phyloP scores from a whole-genome alignment of 2,329 filamentous ascomycete genomes.

The Basipetospora sp. region DNA sequence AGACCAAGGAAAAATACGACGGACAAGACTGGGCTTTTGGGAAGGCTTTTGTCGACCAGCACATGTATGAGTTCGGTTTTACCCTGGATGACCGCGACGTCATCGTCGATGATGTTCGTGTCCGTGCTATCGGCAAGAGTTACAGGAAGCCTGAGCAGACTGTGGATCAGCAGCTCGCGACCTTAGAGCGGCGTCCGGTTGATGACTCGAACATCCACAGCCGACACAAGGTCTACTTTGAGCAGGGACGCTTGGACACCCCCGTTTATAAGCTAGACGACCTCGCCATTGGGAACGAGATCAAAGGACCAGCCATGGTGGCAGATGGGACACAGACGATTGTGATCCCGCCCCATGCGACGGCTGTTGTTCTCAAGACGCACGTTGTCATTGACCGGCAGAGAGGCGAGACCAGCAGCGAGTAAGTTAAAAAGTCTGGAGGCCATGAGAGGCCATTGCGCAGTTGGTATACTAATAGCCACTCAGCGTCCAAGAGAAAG shows the following conservation, averaged over 20 bases:
- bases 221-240: conserved; percentile 65
- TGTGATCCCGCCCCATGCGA: conserved; percentile 65
- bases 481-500: too few species aligned
- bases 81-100: conserved; percentile 72
- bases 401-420: conserved; percentile 24
- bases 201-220: conserved; percentile 47
- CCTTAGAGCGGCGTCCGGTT: conserved; percentile 44
- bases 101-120: conserved; percentile 78
- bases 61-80: conserved; percentile 87
- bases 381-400: conserved; percentile 80
- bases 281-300: conserved; percentile 54
- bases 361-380: conserved; percentile 65
- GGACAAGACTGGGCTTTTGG: conserved; percentile 70
- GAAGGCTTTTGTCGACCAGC: conserved; percentile 69
- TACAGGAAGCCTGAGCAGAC: conserved; percentile 67
- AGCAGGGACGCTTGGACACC: conserved; percentile 62
- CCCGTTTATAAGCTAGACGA: conserved; percentile 72
- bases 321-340: conserved; percentile 85
- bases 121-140: conserved; percentile 77
- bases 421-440: conserved; percentile 1
- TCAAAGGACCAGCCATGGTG: conserved; percentile 71
- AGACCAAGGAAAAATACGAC: conserved; percentile 32
- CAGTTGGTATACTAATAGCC: too few species aligned
- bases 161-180: conserved; percentile 68
- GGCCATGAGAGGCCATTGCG: too few species aligned